Evolutionary conservation across 2,329 filamentous ascomycete species (phyloP).

Genomic region (Grosmannia penicillata): DNA sequence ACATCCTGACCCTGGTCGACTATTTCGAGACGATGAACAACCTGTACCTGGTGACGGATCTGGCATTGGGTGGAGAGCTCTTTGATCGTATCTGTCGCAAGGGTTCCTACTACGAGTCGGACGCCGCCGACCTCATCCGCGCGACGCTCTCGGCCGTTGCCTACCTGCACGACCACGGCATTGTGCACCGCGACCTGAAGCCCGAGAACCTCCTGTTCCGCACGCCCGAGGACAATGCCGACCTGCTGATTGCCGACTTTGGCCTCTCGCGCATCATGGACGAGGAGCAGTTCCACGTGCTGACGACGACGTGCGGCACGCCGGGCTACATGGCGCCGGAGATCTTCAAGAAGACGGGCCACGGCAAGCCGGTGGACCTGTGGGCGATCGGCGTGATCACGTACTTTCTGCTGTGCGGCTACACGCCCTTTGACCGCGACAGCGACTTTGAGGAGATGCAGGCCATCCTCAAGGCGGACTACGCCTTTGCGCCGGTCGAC

Average conservation of each 20-base stretch:
- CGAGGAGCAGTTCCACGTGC: constrained; percentile 92
- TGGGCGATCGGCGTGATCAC: constrained; percentile 99
- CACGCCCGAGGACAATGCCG: constrained; percentile 93
- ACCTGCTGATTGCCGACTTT: constrained; percentile 94
- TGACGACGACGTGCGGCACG: constrained; percentile 95
- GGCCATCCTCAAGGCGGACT: constrained; percentile 91
- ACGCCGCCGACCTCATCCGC: constrained; percentile 88
- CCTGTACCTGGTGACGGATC: constrained; percentile 91
- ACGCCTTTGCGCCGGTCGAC: constrained; percentile 83
- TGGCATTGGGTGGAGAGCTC: constrained; percentile 88
- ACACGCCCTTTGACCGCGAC: constrained; percentile 95
- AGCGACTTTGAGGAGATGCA: constrained; percentile 99
- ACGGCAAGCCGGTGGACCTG: constrained; percentile 94
- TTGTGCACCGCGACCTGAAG: constrained; percentile 95
- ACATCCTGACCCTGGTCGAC: constrained; percentile 93
- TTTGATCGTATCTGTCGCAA: constrained; percentile 98
- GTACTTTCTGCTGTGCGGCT: constrained; percentile 94
- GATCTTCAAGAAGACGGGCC: constrained; percentile 97
- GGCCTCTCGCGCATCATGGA: constrained; percentile 96
- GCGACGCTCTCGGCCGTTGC: constrained; percentile 94
- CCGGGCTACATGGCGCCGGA: constrained; percentile 99
- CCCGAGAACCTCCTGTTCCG: constrained; percentile 94
- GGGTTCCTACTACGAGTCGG: constrained; percentile 94
- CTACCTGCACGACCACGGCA: constrained; percentile 96
- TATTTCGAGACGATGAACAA: constrained; percentile 99